Conservation (phyloP, 805 yeast species). For the Clavispora vitiphila region DNA sequence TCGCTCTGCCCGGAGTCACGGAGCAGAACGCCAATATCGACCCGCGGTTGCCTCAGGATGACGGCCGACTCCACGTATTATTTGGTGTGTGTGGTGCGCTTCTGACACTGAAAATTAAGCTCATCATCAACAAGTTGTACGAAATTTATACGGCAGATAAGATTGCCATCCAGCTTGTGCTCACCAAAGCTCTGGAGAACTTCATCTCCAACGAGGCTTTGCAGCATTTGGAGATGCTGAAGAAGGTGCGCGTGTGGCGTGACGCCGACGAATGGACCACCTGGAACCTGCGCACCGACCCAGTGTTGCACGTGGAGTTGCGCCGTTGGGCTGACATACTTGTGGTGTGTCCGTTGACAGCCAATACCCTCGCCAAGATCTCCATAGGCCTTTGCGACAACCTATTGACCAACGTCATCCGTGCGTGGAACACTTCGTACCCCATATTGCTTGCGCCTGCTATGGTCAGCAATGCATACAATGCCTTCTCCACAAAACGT, state of each 20-base stretch:
- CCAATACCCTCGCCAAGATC: conserved; percentile 86
- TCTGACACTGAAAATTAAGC: conserved; percentile 46
- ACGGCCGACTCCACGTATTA: conserved; percentile 51
- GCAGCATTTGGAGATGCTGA: conserved; percentile 30
- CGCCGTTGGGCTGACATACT: conserved; percentile 96
- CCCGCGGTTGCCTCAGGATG: conserved; percentile 57
- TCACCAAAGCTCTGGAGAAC: conserved; percentile 50
- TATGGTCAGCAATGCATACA: conserved; percentile 90
- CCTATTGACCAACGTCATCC: conserved; percentile 77
- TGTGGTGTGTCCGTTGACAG: conserved; percentile 90
- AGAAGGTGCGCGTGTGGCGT: conserved; percentile 49
- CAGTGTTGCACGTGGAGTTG: conserved; percentile 89
- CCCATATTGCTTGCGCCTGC: conserved; percentile 93
- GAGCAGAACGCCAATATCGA: conserved; percentile 52
- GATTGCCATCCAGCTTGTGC: conserved; percentile 49
- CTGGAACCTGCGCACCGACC: conserved; percentile 82
- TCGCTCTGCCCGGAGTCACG: conserved; percentile 12
- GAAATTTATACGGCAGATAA: conserved; percentile 49
- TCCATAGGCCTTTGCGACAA: conserved; percentile 92
- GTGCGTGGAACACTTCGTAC: conserved; percentile 93
- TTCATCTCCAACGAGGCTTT: conserved; percentile 46
- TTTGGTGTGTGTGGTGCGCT: conserved; percentile 58
- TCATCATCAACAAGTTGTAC: conserved; percentile 46
- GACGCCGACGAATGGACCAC: conserved; percentile 60
- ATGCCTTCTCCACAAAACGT: conserved; percentile 79